Evolutionary conservation across 2,329 filamentous ascomycete species (phyloP).

Genomic region (Tolypocladium ovalisporum): DNA sequence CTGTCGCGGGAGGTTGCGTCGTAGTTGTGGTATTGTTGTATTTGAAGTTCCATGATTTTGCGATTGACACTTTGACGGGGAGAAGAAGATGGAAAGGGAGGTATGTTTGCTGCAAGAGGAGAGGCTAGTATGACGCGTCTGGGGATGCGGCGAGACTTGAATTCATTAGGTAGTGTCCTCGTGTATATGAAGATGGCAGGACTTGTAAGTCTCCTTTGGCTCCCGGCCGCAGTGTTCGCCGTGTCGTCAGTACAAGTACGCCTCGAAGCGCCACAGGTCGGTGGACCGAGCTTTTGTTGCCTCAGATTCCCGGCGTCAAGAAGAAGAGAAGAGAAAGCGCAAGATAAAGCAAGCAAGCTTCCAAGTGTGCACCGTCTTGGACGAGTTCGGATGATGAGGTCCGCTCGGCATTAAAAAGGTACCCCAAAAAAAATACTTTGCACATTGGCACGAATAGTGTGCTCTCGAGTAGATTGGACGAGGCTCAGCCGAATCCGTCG

Average conservation of each 20-base stretch:
- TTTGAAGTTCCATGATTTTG: neutral
- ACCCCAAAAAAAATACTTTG: too few species aligned
- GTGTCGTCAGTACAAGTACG: neutral
- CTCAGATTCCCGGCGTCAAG: neutral
- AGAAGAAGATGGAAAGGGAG: neutral
- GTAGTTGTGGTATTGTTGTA: neutral
- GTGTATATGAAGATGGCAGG: neutral
- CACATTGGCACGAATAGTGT: too few species aligned
- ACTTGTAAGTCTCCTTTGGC: neutral
- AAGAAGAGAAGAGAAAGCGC: neutral
- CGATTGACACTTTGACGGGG: neutral
- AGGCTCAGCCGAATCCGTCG: neutral
- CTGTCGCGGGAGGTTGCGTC: neutral
- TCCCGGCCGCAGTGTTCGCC: neutral
- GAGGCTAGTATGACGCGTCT: neutral
- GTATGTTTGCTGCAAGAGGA: neutral
- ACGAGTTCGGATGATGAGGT: neutral
- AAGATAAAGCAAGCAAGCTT: neutral
- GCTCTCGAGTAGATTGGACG: neutral
- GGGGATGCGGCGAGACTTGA: neutral
- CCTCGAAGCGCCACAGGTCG: neutral
- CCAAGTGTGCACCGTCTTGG: neutral
- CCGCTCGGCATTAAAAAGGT: too few species aligned
- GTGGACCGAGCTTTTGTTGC: neutral
- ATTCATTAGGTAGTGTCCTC: neutral